Evolutionary conservation across 768 basidiomycete species (phyloP).

Genomic region (Clavaria fumosa): DNA sequence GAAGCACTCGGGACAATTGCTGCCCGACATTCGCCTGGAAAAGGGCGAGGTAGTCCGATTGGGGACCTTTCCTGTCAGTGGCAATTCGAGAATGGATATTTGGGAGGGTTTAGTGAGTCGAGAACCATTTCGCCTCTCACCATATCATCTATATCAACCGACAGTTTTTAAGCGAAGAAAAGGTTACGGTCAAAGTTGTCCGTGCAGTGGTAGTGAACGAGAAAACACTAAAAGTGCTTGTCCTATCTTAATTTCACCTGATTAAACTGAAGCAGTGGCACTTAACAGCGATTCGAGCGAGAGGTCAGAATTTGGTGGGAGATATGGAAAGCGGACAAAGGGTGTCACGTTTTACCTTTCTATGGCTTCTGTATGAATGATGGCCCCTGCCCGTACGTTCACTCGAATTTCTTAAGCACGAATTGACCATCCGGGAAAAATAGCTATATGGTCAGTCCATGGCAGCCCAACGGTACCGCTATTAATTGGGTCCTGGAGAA

Average conservation of each 20-base stretch:
- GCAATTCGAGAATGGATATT: conserved; percentile 38
- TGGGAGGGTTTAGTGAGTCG: conserved; percentile 39
- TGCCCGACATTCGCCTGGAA: conserved; percentile 34
- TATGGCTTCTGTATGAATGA: conserved; percentile 42
- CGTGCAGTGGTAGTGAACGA: conserved; percentile 36
- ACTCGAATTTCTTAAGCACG: too few relatives aligned
- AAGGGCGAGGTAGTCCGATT: conserved; percentile 37
- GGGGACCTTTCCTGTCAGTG: conserved; percentile 33
- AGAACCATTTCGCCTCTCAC: too few relatives aligned
- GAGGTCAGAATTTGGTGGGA: conserved; percentile 41
- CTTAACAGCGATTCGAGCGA: conserved; percentile 33
- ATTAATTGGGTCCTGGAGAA: conserved; percentile 29
- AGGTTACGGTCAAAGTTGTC: conserved; percentile 41
- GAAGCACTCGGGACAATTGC: conserved; percentile 26
- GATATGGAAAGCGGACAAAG: conserved; percentile 36
- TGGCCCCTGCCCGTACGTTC: conserved; percentile 37
- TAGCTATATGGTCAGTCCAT: conserved; percentile 44
- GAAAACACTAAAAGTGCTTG: conserved; percentile 25
- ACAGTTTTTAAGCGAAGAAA: conserved; percentile 36
- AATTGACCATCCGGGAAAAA: too few relatives aligned
- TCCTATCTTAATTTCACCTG: conserved; percentile 4
- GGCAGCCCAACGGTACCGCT: conserved; percentile 38
- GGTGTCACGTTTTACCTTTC: conserved; percentile 38
- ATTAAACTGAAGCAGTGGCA: too few relatives aligned
- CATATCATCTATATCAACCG: too few relatives aligned